phyloP scores from a whole-genome alignment of 768 basidiomycete species.

The Mycena pura region DNA sequence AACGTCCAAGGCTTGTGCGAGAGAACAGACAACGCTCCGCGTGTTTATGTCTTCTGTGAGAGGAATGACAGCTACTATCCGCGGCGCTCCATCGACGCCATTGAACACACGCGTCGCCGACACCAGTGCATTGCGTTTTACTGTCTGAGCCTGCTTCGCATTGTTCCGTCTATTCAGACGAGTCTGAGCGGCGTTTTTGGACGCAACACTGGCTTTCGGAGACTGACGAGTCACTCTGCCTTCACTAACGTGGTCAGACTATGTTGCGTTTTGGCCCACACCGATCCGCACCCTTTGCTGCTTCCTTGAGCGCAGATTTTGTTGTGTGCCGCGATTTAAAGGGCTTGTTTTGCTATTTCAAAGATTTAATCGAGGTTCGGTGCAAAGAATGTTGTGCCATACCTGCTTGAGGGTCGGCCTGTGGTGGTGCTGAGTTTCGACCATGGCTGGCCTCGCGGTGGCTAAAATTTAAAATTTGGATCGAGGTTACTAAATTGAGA shows the following conservation, averaged over 20 bases:
- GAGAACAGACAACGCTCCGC: conserved; percentile 54
- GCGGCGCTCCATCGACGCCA: conserved; percentile 78
- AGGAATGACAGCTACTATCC: conserved; percentile 89
- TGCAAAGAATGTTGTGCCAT: conserved; percentile 2
- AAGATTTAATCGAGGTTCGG: background rate
- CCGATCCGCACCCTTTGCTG: conserved; percentile 71
- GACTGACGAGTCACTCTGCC: conserved; percentile 64
- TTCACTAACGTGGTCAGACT: conserved; percentile 34
- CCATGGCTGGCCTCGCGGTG: conserved; percentile 1
- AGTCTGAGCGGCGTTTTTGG: conserved; percentile 66
- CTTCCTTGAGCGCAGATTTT: conserved; percentile 83
- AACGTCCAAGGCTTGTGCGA: conserved; percentile 67
- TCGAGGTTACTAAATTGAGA: no score
- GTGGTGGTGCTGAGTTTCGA: conserved; percentile 63
- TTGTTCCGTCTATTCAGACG: conserved; percentile 83
- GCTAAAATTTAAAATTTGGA: conserved; percentile 1
- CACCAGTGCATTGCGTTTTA: conserved; percentile 72
- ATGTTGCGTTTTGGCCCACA: background rate
- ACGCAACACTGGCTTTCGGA: conserved; percentile 55
- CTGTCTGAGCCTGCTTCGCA: conserved; percentile 80
- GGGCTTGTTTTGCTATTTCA: conserved; percentile 71
- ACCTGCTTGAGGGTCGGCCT: conserved; percentile 87
- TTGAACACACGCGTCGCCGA: conserved; percentile 80
- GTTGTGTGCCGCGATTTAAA: conserved; percentile 93
- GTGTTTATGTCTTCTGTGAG: conserved; percentile 72